Conservation (phyloP, 306 rosid genomes). For the Cyamopsis tetragonoloba region DNA sequence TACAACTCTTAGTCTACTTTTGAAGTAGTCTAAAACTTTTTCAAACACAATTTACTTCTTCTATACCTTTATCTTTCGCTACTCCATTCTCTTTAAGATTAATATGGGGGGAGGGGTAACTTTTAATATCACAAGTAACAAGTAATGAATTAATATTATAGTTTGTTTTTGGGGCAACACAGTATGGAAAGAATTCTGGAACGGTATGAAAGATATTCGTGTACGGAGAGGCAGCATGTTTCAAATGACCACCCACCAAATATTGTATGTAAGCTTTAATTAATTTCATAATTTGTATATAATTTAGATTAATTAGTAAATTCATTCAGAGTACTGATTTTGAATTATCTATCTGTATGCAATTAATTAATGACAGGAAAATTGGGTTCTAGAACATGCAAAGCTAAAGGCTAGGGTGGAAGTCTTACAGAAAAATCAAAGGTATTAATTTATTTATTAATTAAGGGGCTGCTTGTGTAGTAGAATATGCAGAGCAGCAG, state of each 20-base stretch:
- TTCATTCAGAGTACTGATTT: background rate
- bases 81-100: too few relatives aligned
- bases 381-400: conserved; percentile 77
- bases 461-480: background rate
- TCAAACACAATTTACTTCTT: too few relatives aligned
- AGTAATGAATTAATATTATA: too few relatives aligned
- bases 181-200: conserved; percentile 86
- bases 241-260: conserved; percentile 38
- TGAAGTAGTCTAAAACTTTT: too few relatives aligned
- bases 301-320: too few relatives aligned
- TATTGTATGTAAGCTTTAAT: too few relatives aligned
- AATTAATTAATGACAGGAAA: conserved; percentile 53
- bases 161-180: too few relatives aligned
- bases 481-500: background rate
- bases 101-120: too few relatives aligned
- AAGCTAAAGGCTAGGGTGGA: conserved; percentile 86
- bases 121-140: too few relatives aligned
- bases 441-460: conserved; percentile 27
- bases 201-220: conserved; percentile 80
- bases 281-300: too few relatives aligned
- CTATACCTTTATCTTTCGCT: too few relatives aligned
- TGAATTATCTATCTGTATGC: background rate
- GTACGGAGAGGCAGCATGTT: conserved; percentile 56
- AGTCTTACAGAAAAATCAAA: conserved; percentile 57
- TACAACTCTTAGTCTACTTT: too few relatives aligned